phyloP scores from a whole-genome alignment of 2,329 filamentous ascomycete genomes.

The Colletotrichum karsti region DNA sequence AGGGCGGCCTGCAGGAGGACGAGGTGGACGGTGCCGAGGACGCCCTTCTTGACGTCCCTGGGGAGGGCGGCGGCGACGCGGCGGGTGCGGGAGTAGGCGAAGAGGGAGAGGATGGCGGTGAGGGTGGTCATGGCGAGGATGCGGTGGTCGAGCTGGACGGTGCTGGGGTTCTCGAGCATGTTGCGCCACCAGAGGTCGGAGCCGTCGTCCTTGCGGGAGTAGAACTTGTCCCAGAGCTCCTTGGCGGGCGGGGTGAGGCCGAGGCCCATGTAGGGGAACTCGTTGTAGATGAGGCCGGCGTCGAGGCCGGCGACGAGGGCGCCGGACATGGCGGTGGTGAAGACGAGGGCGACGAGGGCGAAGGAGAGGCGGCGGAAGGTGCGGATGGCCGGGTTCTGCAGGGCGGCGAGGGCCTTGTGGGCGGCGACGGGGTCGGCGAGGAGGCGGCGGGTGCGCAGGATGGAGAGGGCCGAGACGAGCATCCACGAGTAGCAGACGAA shows the following conservation, averaged over 20 bases:
- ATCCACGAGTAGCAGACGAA: conserved; percentile 95
- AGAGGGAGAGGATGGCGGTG: conserved; percentile 80
- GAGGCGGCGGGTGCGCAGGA: conserved; percentile 81
- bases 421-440: conserved; percentile 73
- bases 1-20: conserved; percentile 83
- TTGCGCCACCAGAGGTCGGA: conserved; percentile 97
- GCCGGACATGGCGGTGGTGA: conserved; percentile 91
- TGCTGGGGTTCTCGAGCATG: conserved; percentile 94
- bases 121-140: conserved; percentile 92
- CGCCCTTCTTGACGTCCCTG: conserved; percentile 69
- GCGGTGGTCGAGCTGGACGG: conserved; percentile 95
- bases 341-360: conserved; percentile 79
- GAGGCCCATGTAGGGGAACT: conserved; percentile 94
- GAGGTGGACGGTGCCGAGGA: conserved; percentile 84
- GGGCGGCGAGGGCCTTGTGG: conserved; percentile 64
- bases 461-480: conserved; percentile 86
- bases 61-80: conserved; percentile 68
- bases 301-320: conserved; percentile 94
- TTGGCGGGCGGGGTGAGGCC: conserved; percentile 82
- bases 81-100: conserved; percentile 79
- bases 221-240: conserved; percentile 88
- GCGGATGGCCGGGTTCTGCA: conserved; percentile 74
- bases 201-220: conserved; percentile 79
- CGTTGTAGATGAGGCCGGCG: conserved; percentile 97
- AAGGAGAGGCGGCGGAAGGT: conserved; percentile 78